Percentiles rank a stretch among this genome's conserved stretches.
Evolutionary conservation across 345 rosid genomes (phyloP).

Genomic region (Euphorbia lathyris): DNA sequence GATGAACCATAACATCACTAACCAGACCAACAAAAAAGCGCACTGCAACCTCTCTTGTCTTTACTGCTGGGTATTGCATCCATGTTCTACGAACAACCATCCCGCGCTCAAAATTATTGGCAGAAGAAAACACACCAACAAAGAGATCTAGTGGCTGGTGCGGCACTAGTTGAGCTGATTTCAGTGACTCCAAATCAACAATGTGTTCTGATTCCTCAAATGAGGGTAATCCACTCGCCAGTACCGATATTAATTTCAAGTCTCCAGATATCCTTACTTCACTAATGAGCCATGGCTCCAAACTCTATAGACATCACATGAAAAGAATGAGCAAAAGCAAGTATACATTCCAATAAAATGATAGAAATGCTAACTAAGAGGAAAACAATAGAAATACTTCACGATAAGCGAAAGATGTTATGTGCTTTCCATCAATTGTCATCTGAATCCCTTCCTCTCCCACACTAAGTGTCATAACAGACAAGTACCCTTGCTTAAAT

Average conservation of each 20-base stretch:
- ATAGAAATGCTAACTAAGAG: background rate
- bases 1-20: conserved; percentile 16
- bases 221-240: conserved; percentile 86
- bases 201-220: conserved; percentile 74
- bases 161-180: conserved; percentile 52
- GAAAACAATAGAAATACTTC: conserved; percentile 49
- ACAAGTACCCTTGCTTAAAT: conserved; percentile 71
- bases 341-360: background rate
- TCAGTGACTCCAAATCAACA: conserved; percentile 59
- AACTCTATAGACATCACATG: conserved; percentile 38
- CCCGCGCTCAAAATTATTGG: conserved; percentile 82
- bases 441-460: conserved; percentile 90
- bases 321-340: conserved; percentile 19
- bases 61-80: conserved; percentile 84
- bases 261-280: conserved; percentile 85
- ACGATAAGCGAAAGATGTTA: conserved; percentile 84
- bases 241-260: conserved; percentile 36
- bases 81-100: conserved; percentile 95
- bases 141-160: conserved; percentile 61
- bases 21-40: conserved; percentile 97
- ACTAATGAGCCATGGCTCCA: conserved; percentile 96
- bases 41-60: conserved; percentile 67
- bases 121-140: conserved; percentile 85
- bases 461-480: conserved; percentile 84
- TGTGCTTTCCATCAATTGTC: conserved; percentile 95